phyloP scores from a whole-genome alignment of 495 filamentous ascomycete genomes.

The Neurospora sublineolata region DNA sequence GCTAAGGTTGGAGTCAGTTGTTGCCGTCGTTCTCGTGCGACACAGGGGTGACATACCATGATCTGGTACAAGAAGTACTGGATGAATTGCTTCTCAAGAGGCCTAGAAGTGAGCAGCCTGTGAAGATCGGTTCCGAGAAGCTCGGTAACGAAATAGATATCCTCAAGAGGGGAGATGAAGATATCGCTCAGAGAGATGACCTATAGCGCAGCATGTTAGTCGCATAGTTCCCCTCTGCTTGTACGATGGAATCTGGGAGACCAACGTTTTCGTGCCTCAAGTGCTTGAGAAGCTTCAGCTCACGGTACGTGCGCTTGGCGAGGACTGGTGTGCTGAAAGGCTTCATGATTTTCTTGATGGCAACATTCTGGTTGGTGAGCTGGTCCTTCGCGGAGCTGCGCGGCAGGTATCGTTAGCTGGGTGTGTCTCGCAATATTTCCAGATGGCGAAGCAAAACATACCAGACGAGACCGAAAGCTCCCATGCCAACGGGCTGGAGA shows the following conservation, averaged over 20 bases:
- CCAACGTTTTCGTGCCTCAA: constrained; percentile 90
- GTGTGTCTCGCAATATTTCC: background rate
- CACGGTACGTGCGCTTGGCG: constrained; percentile 93
- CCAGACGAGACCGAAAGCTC: constrained; percentile 97
- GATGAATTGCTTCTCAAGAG: constrained; percentile 97
- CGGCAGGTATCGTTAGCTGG: constrained; percentile 13
- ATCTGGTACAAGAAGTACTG: constrained; percentile 99
- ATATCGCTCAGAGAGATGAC: constrained; percentile 98
- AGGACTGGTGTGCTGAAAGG: constrained; percentile 96
- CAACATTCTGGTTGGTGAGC: constrained; percentile 88
- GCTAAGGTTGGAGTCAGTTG: constrained; percentile 36
- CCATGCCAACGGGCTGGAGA: constrained; percentile 97
- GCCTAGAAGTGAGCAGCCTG: constrained; percentile 85
- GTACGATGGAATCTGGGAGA: background rate
- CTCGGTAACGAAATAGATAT: constrained; percentile 98
- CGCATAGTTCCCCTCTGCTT: background rate
- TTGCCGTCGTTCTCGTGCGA: background rate
- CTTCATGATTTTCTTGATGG: constrained; percentile 99
- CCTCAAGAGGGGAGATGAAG: constrained; percentile 97
- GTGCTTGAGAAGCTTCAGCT: constrained; percentile 95
- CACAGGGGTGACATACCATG: constrained; percentile 49
- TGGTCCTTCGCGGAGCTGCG: constrained; percentile 89
- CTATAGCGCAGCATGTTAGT: constrained; percentile 32
- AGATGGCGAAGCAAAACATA: constrained; percentile 32
- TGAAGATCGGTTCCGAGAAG: constrained; percentile 94